Percentiles rank a stretch among this genome's conserved stretches.
Conservation (phyloP, 2,329 filamentous ascomycete species). For the Erysiphe pulchra region DNA sequence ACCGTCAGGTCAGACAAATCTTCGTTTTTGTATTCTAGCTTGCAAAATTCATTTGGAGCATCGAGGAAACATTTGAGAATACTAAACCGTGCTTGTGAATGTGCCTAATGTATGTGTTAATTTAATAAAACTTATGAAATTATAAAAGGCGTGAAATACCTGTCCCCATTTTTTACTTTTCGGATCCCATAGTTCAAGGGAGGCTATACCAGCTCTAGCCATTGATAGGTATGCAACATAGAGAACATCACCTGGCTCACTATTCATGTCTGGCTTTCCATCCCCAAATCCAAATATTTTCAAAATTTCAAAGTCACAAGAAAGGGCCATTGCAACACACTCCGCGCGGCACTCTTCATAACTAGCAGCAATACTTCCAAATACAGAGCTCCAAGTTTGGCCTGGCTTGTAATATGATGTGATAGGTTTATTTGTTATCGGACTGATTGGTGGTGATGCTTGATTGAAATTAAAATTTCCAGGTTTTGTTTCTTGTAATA, state of each 20-base stretch:
- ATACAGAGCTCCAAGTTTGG: slow-evolving; percentile 84
- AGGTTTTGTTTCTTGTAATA: slow-evolving; percentile 66
- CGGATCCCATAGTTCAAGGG: slow-evolving; percentile 86
- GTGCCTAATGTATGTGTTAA: slow-evolving; percentile 18
- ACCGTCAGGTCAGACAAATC: slow-evolving; percentile 64
- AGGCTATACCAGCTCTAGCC: slow-evolving; percentile 73
- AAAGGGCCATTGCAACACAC: slow-evolving; percentile 73
- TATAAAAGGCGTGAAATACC: slow-evolving; percentile 2
- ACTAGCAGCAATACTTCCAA: slow-evolving; percentile 61
- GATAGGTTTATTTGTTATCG: slow-evolving; percentile 52
- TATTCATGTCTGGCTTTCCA: slow-evolving; percentile 43
- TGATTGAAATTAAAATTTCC: slow-evolving; percentile 76
- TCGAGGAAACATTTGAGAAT: slow-evolving; percentile 69
- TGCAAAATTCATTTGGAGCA: slow-evolving; percentile 69
- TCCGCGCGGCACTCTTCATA: slow-evolving; percentile 94
- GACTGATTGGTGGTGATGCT: slow-evolving; percentile 55
- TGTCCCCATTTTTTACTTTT: slow-evolving; percentile 82
- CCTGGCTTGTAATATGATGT: slow-evolving; percentile 81
- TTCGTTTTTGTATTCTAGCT: slow-evolving; percentile 40
- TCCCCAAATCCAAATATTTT: slow-evolving; percentile 82
- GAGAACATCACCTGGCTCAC: slow-evolving; percentile 62
- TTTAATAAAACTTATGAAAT: slow-evolving; percentile 2
- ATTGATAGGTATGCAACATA: slow-evolving; percentile 78
- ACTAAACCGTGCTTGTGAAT: slow-evolving; percentile 76
- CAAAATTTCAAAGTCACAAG: slow-evolving; percentile 70